Conservation (phyloP, 2,329 filamentous ascomycete species). For the Stachybotrys chlorohalonatus region DNA sequence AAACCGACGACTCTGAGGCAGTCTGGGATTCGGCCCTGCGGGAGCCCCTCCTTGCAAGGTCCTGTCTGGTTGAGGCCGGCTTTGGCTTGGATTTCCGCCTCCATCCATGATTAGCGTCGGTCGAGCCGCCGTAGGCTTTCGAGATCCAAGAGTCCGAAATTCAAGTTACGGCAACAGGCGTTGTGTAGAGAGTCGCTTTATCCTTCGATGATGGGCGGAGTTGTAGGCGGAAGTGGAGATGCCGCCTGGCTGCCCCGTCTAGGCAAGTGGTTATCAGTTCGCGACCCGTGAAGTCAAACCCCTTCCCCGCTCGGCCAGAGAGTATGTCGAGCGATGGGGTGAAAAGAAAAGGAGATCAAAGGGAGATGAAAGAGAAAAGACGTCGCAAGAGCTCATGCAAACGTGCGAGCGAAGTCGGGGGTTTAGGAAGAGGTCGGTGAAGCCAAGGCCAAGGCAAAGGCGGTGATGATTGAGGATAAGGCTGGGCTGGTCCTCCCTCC, state of each 20-base stretch:
- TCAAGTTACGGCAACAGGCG: neutral
- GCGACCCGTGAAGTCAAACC: neutral
- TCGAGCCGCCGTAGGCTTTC: neutral
- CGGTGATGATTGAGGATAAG: neutral
- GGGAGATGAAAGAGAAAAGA: constrained; percentile 3
- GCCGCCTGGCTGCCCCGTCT: no score
- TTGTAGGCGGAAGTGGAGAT: neutral
- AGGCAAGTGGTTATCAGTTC: neutral
- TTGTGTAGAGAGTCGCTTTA: neutral
- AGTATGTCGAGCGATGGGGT: neutral
- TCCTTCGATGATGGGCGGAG: neutral
- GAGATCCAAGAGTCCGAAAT: neutral
- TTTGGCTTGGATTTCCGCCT: constrained; percentile 11
- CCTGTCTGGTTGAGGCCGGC: constrained; percentile 12
- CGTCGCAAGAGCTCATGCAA: constrained; percentile 1
- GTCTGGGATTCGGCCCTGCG: constrained; percentile 18
- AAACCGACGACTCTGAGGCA: constrained; percentile 22
- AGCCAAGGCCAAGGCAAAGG: neutral
- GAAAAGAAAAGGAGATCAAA: neutral
- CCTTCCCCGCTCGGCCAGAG: neutral
- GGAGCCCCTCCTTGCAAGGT: constrained; percentile 10
- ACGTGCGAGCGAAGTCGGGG: neutral
- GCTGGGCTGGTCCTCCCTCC: neutral
- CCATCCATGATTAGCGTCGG: constrained; percentile 14
- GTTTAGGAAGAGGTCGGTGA: constrained; percentile 3